phyloP scores from a whole-genome alignment of 805 yeast genomes.

The Sugiyamaella valdiviana region DNA sequence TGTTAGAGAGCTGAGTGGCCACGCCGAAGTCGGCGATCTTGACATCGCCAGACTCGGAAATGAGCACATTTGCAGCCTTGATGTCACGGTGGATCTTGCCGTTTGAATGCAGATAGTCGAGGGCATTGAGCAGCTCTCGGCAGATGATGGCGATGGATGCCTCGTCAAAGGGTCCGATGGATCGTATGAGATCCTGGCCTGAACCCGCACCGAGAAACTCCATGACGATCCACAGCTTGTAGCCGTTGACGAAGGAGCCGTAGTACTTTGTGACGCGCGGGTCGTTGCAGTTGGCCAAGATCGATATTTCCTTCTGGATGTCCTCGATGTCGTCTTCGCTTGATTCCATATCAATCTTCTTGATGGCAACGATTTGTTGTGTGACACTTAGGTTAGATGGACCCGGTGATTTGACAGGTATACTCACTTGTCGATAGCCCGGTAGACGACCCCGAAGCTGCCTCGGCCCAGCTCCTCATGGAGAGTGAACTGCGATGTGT shows the following conservation, averaged over 20 bases:
- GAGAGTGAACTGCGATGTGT: constrained; percentile 43
- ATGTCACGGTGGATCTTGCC: constrained; percentile 87
- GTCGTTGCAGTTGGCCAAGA: constrained; percentile 59
- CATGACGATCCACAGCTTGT: constrained; percentile 74
- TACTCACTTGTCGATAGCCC: constrained; percentile 54
- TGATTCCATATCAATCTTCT: constrained; percentile 60
- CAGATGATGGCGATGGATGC: constrained; percentile 48
- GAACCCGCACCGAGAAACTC: constrained; percentile 78
- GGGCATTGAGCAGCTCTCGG: constrained; percentile 51
- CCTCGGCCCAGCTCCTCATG: constrained; percentile 64
- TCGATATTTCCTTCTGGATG: constrained; percentile 64
- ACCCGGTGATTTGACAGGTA: no score
- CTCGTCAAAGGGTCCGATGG: constrained; percentile 46
- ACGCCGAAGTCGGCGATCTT: constrained; percentile 96
- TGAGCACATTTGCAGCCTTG: constrained; percentile 83
- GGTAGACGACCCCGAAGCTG: constrained; percentile 70
- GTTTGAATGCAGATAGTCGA: constrained; percentile 57
- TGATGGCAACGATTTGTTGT: constrained; percentile 16
- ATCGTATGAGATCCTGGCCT: constrained; percentile 50
- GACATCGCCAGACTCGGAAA: constrained; percentile 64
- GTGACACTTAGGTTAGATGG: no score
- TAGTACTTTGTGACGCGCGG: constrained; percentile 58
- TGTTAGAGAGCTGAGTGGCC: constrained; percentile 68
- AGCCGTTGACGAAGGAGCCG: constrained; percentile 66
- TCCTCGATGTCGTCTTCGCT: constrained; percentile 62